Evolutionary conservation across 495 filamentous ascomycete species (phyloP), one percentile per base, ranked within the genome.

Genomic region (Halenospora varia): DNA sequence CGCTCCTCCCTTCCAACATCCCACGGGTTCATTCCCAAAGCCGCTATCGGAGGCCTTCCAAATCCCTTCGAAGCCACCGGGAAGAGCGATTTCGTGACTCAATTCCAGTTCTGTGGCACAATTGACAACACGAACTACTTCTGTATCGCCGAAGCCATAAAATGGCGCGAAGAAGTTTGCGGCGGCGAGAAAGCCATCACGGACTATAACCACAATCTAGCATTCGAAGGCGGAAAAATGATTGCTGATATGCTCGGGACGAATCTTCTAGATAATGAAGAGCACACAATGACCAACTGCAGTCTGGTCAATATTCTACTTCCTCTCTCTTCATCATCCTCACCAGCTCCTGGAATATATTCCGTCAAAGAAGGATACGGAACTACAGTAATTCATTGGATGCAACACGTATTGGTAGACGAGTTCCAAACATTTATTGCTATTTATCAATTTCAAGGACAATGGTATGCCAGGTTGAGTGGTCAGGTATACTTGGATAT

Each of bases 41-140:
- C 17, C 8, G 56, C 44, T 18, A 35, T 55, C 10, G 17, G 3
- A 2, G 23, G 19, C 40, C 40, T 10, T 11, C 45, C 75, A n/a
- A 81, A 76, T 57, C 80, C 82, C 10, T 66, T 85, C 2, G 76
- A 75, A 23, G 62, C 73, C 9, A 63, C 48, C 0, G 35, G 45
- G 8, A 80, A 86, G 64, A 77, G 77, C 1, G 56, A 67, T 0
- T 96, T 89, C 59, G 81, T 89, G 17, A 71, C 72, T 2, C 80
- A 87, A 11, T 96, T 96, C 64, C 82, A 90, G 66, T 94, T 88
- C 57, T 76, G 87, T 13, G 90, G 86, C 1, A 96, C 90, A 0
- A 64, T 82, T 0, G 91, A 96, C 62, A 83, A 82, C 48, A 74
- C 80, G 3, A 81, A 89, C 0, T 92, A 86, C 52, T 68, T 88